Base-by-base conservation (phyloP, 805 yeast genomes). In the Barnettozyma siamensis region DNA sequence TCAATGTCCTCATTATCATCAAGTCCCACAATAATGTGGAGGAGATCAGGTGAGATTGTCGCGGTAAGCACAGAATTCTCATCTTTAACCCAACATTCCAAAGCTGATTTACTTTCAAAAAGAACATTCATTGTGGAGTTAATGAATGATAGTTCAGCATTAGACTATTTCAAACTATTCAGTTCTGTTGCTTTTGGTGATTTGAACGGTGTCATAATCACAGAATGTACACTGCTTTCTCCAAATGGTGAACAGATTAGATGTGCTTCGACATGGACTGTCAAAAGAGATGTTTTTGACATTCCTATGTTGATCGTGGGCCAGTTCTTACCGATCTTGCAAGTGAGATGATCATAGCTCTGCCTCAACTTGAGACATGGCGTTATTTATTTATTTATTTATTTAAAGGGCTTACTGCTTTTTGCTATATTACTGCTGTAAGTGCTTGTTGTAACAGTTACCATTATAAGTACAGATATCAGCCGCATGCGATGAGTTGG, bases 261-360 rank as follows among this genome's bases (percentile, higher is more conserved):
- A 45, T 84, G 88, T 52, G 80, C 88, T 31, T 78, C 87, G 32
- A 86, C 86, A 13, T 83, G 93, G 88, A 86, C 95, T 0, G 87
- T 86, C 13, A 83, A 83, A 50, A 66, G 93, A 50, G 95, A 86
- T 62, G 77, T 81, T 36, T 86, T 84, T 62, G 91, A 84, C 60
- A 77, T 86, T 36, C 94, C 95, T 7, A 79, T 85, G 86, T 66
- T 86, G 54, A 78, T 86, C 16, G 81, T 84, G 34, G 95, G 95
- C 0, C 91, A 86, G 55, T 83, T 84, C 53, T 57, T 84, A 33
- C 93, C 93, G 1, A 73, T 83, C 2, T 62, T 83, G 7, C 58
- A 55, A 26, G 60, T 53, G 3, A 57, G 47, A 36, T 52, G 29
- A 33, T 2, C 5, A n/a, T 10, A 12, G n/a, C n/a, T n/a, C n/a